Percentiles rank a stretch among this genome's conserved stretches.
Evolutionary conservation across 768 basidiomycete genomes (phyloP).

Genomic region (Russula emetica): DNA sequence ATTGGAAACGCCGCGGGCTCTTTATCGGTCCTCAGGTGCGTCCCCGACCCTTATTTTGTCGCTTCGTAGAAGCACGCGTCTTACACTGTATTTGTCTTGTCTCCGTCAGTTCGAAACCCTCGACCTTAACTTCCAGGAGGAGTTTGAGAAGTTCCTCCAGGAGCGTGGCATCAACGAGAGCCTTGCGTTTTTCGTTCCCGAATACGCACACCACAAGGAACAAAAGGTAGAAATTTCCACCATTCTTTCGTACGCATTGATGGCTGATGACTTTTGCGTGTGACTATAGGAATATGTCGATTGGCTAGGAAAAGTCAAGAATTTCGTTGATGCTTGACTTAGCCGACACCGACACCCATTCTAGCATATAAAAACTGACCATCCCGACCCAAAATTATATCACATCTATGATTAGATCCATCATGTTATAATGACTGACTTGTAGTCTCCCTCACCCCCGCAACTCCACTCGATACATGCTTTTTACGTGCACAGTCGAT

Average conservation of each 20-base stretch:
- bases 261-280: constrained; percentile 2
- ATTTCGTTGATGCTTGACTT: constrained; percentile 68
- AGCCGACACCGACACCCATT: constrained; percentile 8
- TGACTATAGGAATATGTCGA: constrained; percentile 75
- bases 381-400: constrained; percentile 14
- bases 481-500: neutral
- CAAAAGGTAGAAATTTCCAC: constrained; percentile 63
- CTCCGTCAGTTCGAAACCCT: constrained; percentile 74
- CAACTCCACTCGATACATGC: constrained; percentile 19
- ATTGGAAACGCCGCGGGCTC: constrained; percentile 87
- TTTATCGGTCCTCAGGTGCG: constrained; percentile 88
- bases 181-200: constrained; percentile 82
- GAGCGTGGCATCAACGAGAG: constrained; percentile 86
- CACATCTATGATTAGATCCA: constrained; percentile 8
- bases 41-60: constrained; percentile 15
- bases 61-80: neutral
- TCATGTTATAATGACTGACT: constrained; percentile 14
- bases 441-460: neutral
- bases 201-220: constrained; percentile 87
- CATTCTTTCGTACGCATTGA: neutral
- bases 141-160: constrained; percentile 83
- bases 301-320: constrained; percentile 82
- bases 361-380: neutral
- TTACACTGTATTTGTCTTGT: neutral
- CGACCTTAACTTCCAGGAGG: constrained; percentile 81